Evolutionary conservation across 495 filamentous ascomycete genomes (phyloP).

Genomic region (Parachaetomium inaequale): DNA sequence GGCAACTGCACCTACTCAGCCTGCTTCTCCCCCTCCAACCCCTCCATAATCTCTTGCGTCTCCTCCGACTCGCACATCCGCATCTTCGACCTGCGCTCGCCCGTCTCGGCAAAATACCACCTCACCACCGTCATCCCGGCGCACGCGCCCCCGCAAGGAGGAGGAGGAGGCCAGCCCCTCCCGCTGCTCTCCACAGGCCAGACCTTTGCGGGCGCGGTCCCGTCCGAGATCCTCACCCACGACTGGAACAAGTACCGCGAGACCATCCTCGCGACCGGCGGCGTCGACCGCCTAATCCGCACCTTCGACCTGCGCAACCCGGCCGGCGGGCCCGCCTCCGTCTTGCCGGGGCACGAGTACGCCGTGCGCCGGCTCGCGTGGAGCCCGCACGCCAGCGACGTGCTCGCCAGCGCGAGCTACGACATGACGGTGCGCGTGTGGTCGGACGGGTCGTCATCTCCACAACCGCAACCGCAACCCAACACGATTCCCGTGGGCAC

Average conservation of each 20-base stretch:
- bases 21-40: slow-evolving; percentile 73
- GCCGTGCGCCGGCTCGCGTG: slow-evolving; percentile 80
- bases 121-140: slow-evolving; percentile 72
- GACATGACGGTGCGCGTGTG: slow-evolving; percentile 97
- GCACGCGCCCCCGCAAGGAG: slow-evolving; percentile 52
- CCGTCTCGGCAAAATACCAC: slow-evolving; percentile 76
- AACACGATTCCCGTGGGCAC: slow-evolving; percentile 49
- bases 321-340: slow-evolving; percentile 60
- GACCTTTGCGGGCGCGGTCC: slow-evolving; percentile 34
- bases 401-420: slow-evolving; percentile 84
- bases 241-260: slow-evolving; percentile 99
- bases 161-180: slow-evolving; percentile 38
- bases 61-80: slow-evolving; percentile 81
- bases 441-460: slow-evolving; percentile 64
- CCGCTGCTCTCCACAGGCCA: slow-evolving; percentile 34
- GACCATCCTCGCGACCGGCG: slow-evolving; percentile 75
- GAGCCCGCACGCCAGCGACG: slow-evolving; percentile 85
- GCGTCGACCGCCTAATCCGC: slow-evolving; percentile 83
- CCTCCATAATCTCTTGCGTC: slow-evolving; percentile 74
- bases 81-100: slow-evolving; percentile 84
- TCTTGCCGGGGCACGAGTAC: slow-evolving; percentile 83
- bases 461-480: slow-evolving; percentile 17
- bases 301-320: slow-evolving; percentile 83
- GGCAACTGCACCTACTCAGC: slow-evolving; percentile 89
- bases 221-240: slow-evolving; percentile 79